Base-by-base conservation (phyloP, 2,329 filamentous ascomycete species). In the Cercospora brassicicola region DNA sequence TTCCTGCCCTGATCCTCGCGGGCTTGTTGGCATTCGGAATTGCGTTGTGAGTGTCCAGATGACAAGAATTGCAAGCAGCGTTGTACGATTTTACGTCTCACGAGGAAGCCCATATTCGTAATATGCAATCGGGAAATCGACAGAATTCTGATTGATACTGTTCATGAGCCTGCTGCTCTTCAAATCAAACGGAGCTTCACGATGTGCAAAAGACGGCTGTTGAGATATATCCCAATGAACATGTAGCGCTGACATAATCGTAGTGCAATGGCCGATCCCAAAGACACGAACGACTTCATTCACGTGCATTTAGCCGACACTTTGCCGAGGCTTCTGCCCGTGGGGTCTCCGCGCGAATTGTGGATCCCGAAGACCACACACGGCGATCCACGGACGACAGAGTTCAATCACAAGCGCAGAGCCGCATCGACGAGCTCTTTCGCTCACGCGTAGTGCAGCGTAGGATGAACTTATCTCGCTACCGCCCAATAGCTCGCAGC, bases 291-390 rank as follows among this genome's bases (percentile, higher is more conserved):
- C 53, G 55, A 59, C 15, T 15, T 23, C 15, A 64, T 64, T 64
- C 62, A 64, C 62, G 33, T 64, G 62, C 45, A 57, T 39, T 39
- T 57, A 64, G 51, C 62, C 62, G 62, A 39, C 30, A 11, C 62
- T 64, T 56, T 64, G 62, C 62, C 62, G 62, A 64, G 62, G 62
- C 36, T 9, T 20, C 13, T 8, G 31, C 30, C 62, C 20, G n/a
- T 51, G 45, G 36, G 36, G 23, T 28, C 26, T 56, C 61, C 61
- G 55, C 62, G 48, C 28, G 45, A 48, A 48, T 51, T 51, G 45
- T 11, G 23, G 62, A 33, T 39, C 33, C 51, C 48, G 8, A 33
- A 6, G n/a, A 59, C 31, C 61, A 30, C 28, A 31, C 59, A 45
- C 33, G 18, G 15, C 33, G 33, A 39, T 39, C 31, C 39, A 45